Evolutionary conservation across 2,329 filamentous ascomycete species (phyloP), one percentile per base, ranked within the genome.

Genomic region (Coniella vitis): DNA sequence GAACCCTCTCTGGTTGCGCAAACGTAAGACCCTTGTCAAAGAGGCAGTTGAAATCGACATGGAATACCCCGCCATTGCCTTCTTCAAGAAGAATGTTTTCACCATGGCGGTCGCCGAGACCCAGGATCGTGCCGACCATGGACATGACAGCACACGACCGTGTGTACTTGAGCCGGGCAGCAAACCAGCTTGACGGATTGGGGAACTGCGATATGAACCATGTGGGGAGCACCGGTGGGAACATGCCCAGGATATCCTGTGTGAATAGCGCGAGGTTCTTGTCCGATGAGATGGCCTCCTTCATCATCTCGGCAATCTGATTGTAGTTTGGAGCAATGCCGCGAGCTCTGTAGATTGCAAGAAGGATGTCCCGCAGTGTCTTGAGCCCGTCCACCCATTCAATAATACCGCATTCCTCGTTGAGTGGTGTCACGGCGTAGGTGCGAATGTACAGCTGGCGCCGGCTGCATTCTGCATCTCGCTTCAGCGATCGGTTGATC

Each of bases 1-100:
- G 94, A 1, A 98, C 93, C 25, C 86, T 76, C 67, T 99, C 93
- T 0, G 93, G 91, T 65, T 94, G 95, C 54, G 90, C 85, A 63
- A 98, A 97, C 0, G 90, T 96, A 36, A 91, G 78, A 1, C 93
- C 93, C 62, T 98, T 98, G 72, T 98, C 94, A 65, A 99, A 99
- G 4, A 98, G 81, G 66, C 94, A 98, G 69, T 98, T 98, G 76
- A 99, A 98, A 69, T 98, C 93, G 39, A 99, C 94, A 67, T 99
- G 93, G 67, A 98, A 87, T 2, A 95, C 83, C 45, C 91, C 91
- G 38, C 94, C 93, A 56, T 90, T 94, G 49, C 87, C 86, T 69
- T 97, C 89, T 65, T 97, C 90, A 29, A 98, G 82, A 25, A 96
- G 79, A 48, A 99, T 88, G 66, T 99, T 99, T 66, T 98, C 93